Evolutionary conservation across 768 basidiomycete species (phyloP).

Genomic region (Sarcodon aspratus): DNA sequence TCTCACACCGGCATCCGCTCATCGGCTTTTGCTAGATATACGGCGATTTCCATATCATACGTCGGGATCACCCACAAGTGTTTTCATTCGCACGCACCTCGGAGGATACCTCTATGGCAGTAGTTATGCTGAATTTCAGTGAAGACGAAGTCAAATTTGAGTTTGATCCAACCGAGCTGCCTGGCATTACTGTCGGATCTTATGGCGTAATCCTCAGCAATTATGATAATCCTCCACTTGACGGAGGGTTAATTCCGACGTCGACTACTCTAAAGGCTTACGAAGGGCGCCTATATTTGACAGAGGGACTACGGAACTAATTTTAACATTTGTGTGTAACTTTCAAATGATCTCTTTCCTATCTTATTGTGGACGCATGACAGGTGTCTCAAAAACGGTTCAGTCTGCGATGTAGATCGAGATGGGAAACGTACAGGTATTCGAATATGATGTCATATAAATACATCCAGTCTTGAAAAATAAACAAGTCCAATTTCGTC

Average conservation of each 20-base stretch:
- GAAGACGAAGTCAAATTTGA: slow-evolving; percentile 1
- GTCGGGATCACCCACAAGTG: slow-evolving; percentile 32
- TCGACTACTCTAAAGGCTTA: neutral
- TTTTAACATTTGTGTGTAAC: too few species aligned
- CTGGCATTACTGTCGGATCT: neutral
- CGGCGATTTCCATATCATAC: slow-evolving; percentile 45
- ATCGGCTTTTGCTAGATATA: slow-evolving; percentile 31
- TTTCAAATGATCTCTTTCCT: too few species aligned
- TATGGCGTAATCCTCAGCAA: neutral
- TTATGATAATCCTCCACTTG: neutral
- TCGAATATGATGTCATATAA: too few species aligned
- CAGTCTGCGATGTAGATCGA: too few species aligned
- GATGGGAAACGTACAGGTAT: too few species aligned
- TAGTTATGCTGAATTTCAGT: slow-evolving; percentile 40
- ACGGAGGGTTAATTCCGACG: neutral
- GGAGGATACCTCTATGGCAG: slow-evolving; percentile 9
- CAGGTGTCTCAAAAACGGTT: too few species aligned
- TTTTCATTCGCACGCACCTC: slow-evolving; percentile 43
- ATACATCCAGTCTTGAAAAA: too few species aligned
- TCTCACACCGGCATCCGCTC: neutral
- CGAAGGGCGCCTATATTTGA: neutral
- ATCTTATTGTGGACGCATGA: too few species aligned
- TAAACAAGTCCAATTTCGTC: too few species aligned
- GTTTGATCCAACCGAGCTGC: neutral
- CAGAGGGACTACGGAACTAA: neutral